These are phyloP conservation scores for Ophiostoma piceae DNA, from an alignment of 2,329 filamentous ascomycete species.

Conservation along the genomic window DNA sequence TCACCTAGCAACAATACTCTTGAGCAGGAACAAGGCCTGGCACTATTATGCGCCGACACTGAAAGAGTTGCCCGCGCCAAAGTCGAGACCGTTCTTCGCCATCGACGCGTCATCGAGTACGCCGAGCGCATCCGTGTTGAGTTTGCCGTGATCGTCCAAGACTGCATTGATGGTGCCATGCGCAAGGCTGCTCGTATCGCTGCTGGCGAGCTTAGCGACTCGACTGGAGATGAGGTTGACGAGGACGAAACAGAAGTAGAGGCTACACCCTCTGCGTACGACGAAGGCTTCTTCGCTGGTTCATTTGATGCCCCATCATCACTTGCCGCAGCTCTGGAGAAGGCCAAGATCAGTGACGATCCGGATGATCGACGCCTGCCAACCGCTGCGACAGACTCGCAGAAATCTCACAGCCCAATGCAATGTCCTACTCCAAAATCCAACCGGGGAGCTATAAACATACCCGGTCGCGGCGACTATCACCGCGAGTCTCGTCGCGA, in stretches of 20 bases:
- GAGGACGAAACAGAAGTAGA: constrained; percentile 41
- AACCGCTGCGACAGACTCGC: constrained; percentile 62
- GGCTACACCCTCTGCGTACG: constrained; percentile 37
- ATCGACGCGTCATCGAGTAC: constrained; percentile 91
- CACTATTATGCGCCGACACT: constrained; percentile 83
- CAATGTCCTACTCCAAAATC: constrained; percentile 90
- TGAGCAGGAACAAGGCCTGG: constrained; percentile 88
- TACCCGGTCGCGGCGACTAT: constrained; percentile 57
- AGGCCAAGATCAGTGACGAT: constrained; percentile 40
- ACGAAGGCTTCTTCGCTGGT: constrained; percentile 52
- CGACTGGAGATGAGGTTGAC: constrained; percentile 56
- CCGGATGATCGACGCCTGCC: constrained; percentile 43
- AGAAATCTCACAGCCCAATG: constrained; percentile 80
- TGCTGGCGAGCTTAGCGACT: constrained; percentile 77
- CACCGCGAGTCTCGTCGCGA: constrained; percentile 66
- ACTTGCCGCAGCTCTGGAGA: constrained; percentile 50
- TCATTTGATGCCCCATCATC: constrained; percentile 55
- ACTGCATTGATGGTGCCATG: constrained; percentile 90
- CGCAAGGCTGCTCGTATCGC: constrained; percentile 84
- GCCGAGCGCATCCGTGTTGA: constrained; percentile 92
- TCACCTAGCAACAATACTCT: constrained; percentile 85
- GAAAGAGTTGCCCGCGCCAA: constrained; percentile 79
- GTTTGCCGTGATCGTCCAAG: constrained; percentile 85
- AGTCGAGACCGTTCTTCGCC: constrained; percentile 85
- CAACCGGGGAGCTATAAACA: constrained; percentile 56